Evolutionary conservation across 345 rosid genomes (phyloP).

Genomic region (Adansonia digitata): DNA sequence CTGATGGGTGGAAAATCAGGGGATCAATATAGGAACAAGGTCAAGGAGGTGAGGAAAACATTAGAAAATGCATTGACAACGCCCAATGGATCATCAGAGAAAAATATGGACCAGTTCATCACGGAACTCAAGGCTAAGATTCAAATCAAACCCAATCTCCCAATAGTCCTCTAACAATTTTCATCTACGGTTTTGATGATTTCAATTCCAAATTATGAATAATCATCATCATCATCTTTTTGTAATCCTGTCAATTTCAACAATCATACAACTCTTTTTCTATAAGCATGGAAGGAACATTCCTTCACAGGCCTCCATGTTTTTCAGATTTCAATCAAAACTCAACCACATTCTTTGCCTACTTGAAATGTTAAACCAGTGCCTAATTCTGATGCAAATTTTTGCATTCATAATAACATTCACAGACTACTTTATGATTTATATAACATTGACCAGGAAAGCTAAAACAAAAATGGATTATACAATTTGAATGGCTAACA

Average conservation of each 20-base stretch:
- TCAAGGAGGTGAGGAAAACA: constrained; percentile 38
- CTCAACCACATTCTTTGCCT: no score
- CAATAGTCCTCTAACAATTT: neutral
- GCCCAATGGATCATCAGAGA: constrained; percentile 44
- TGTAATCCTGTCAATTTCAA: no score
- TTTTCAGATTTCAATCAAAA: no score
- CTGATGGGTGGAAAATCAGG: constrained; percentile 45
- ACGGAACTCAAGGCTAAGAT: constrained; percentile 31
- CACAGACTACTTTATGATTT: neutral
- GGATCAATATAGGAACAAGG: constrained; percentile 26
- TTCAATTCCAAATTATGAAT: no score
- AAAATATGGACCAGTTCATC: constrained; percentile 41
- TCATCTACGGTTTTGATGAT: neutral
- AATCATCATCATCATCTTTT: neutral
- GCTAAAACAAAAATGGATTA: neutral
- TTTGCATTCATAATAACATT: no score
- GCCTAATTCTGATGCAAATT: no score
- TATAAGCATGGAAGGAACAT: neutral
- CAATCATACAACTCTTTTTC: neutral
- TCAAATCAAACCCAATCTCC: neutral
- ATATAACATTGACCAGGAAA: neutral
- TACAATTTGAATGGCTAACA: neutral
- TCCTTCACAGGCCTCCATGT: no score
- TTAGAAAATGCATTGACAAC: constrained; percentile 39
- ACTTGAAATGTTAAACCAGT: no score